Evolutionary conservation across 805 yeast genomes (phyloP), one percentile per base, ranked within the genome.

Genomic region (Lipomyces kockii): DNA sequence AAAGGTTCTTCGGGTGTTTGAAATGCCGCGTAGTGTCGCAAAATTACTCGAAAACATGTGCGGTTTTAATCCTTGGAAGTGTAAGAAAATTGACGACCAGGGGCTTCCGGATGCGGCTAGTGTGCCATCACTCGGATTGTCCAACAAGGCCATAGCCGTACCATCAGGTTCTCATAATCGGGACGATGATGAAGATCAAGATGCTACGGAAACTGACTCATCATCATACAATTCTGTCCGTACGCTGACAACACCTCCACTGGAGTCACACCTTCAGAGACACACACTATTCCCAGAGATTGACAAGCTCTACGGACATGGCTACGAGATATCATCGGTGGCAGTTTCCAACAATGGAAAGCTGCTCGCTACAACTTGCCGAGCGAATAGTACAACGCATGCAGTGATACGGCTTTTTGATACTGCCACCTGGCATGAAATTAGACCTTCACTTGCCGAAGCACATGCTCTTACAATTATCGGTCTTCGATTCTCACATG

Each of bases 271-370:
- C 68, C 81, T 95, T 34, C 98, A 95, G 77, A 84, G 98, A 74
- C 91, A 88, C 75, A 91, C 98, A 0, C 81, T 95, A 62, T 95
- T 96, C 89, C 99, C 99, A 0, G 99, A 95, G 76, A 81, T 89
- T 64, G 99, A 95, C 74, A 95, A 95, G 77, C 79, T 95, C 56
- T 95, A 95, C 75, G 99, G 99, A 0, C 99, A 95, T 77, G 99
- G 99, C 8, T 96, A 92, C 78, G 99, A 96, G 77, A 87, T 93
- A 51, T 86, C 92, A 0, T 84, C 94, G 57, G 83, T 92, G 52
- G 97, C 90, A 62, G 84, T 87, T 1, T 86, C 92, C 8, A 86
- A 88, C 3, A 87, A 85, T 73, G 84, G 86, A 14, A 76, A 79
- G 49, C 76, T 89, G 32, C 83, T 95, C 56, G 97, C 97, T 1